Evolutionary conservation across 371 early-diverging fungal genomes (phyloP), one percentile per base, ranked within the genome.

Genomic region (Syncephalastrum contaminatum): DNA sequence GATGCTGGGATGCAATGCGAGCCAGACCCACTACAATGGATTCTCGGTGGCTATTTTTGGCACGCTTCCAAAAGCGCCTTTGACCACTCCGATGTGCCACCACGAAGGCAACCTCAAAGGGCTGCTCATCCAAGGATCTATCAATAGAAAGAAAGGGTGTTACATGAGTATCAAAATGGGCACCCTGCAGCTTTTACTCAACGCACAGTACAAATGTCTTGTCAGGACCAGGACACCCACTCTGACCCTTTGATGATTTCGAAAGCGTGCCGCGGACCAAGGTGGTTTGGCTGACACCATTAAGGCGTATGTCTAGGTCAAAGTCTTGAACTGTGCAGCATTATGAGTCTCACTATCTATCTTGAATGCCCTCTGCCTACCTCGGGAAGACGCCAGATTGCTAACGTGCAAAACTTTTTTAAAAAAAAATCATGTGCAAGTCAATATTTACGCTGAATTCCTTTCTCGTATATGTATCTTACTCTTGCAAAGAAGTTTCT

Each of bases 331-430:
- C 53, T 59, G 15, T 45, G 12, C 16, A 20, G 21, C 36, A 14
- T 36, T 46, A 16, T n/a, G n/a, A 56, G 15, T 13, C 0, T 14
- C 12, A 30, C 5, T 30, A 15, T 51, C 10, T 7, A 44, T 25
- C 6, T 41, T 36, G 40, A 25, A 1, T 14, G 30, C 16, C 15
- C 40, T 36, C 0, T 10, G 19, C 48, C 25, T 56, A 56, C 63
- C 54, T 44, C 54, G 53, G 22, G 54, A 54, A 15, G 63, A 63
- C 15, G 59, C 44, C 46, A 44, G 12, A 18, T 63, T 63, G 19
- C 46, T 63, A 20, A 63, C 41, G 18, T 54, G 54, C 12, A 63
- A 18, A 14, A 63, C 63, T 19, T 18, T 15, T 22, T 13, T 27
- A 1, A 15, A 55, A 0, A 5, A 7, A 25, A 20, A 20, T 20